Conservation (phyloP, 768 basidiomycete species). For the Lanmaoa pseudosensibilis region DNA sequence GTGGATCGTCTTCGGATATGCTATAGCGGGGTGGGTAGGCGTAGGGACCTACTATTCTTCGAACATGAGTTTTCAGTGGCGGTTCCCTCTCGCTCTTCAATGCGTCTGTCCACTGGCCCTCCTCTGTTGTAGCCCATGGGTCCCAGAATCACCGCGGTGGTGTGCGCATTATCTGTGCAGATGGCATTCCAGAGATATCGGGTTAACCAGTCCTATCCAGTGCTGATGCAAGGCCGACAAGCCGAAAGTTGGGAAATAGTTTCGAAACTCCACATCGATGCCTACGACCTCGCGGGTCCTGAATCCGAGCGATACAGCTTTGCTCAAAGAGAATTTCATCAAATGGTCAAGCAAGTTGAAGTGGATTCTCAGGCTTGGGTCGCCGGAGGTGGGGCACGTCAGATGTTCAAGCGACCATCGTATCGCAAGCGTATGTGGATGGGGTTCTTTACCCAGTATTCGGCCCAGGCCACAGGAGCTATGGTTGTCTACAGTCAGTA, state of each 20-base stretch:
- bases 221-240: constrained; percentile 1
- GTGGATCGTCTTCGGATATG: not conserved
- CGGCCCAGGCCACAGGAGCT: not conserved
- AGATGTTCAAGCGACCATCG: not conserved
- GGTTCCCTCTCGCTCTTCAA: not conserved
- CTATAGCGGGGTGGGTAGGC: not conserved
- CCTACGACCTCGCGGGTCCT: not conserved
- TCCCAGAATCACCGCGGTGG: not conserved
- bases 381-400: not conserved
- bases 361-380: not conserved
- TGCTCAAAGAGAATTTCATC: not conserved
- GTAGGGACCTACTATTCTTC: not conserved
- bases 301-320: not conserved
- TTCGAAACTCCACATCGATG: not conserved
- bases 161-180: not conserved
- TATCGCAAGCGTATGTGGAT: constrained; percentile 8
- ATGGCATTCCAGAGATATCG: not conserved
- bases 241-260: not conserved
- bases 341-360: constrained; percentile 1
- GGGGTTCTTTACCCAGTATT: not conserved
- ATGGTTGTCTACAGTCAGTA: constrained; percentile 4
- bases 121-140: not conserved
- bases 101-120: not conserved
- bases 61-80: not conserved
- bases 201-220: not conserved